Evolutionary conservation across 139 green algal species (phyloP), one percentile per base, ranked within the genome.

Genomic region (Chlorella sp.): DNA sequence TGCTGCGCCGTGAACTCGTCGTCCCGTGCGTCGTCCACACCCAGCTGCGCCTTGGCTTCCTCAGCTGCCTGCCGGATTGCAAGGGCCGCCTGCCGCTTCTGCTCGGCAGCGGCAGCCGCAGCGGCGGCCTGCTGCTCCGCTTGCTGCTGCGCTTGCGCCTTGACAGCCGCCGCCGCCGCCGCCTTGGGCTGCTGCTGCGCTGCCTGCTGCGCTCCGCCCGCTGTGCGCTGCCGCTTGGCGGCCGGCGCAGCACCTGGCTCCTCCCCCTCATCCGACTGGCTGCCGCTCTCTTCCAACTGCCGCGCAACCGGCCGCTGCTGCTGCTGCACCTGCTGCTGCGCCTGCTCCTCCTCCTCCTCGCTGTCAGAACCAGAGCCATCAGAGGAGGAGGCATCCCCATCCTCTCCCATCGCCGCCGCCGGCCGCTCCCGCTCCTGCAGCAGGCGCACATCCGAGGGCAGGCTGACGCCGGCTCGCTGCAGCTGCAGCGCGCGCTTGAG

Each of bases 401-500:
- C 51, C 16, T 60, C 51, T 20, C 51, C 51, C 51, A 60, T 60
- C 13, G 51, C 51, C 32, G 48, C 62, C 32, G 41, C 38, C 13
- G n/a, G 75, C 22, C 79, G 64, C 32, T 73, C 28, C 36, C 60
- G 44, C 77, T 89, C 79, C 51, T 88, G 67, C 26, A 78, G 24
- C 36, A 84, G 72, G 9, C 28, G 62, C 72, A 78, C 46, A 26
- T 22, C 30, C 1, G 41, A 58, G 43, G 85, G 88, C 56, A 89
- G 69, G 17, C 56, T 34, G 13, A 94, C 32, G 9, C 94, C 94
- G 32, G 92, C 88, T 1, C 93, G 82, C 88, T 95, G 81, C 75
- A 94, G 83, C 65, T 87, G 80, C 60, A 96, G 87, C 41, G 88
- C 93, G 0, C 90, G 82, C 54, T 80, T 81, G 81, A 97, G 84